A percentile compares a stretch with the other conserved stretches of the same genome.
Evolutionary conservation across 129 eudicot genomes (phyloP).

Genomic region (Kitagawia praeruptora): DNA sequence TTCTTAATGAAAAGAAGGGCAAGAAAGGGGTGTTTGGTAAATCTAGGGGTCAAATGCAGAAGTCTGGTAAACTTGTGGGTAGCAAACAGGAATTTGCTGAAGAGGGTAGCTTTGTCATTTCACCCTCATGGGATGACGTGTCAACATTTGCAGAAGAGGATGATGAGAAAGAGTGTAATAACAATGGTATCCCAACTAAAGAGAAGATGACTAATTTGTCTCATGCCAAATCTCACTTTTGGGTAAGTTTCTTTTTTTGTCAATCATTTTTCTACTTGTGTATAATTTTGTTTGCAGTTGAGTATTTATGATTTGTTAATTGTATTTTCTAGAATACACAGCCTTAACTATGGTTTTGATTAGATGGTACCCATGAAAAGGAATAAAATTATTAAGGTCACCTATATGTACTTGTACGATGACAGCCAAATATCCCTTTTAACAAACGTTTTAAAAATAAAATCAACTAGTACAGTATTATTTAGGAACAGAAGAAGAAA

Average conservation of each 20-base stretch:
- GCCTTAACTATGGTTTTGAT: neutral
- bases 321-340: neutral
- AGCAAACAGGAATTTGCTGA: constrained; percentile 12
- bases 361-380: neutral
- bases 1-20: constrained; percentile 20
- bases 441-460: too few species aligned
- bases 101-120: constrained; percentile 43
- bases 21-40: constrained; percentile 28
- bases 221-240: constrained; percentile 45
- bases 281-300: neutral
- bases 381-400: neutral
- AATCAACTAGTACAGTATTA: too few species aligned
- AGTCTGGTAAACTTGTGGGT: neutral
- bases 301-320: neutral
- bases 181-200: neutral
- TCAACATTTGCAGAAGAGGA: neutral
- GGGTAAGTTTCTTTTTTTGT: constrained; percentile 36
- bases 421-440: too few species aligned
- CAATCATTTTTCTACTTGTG: neutral
- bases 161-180: neutral
- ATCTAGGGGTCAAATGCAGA: constrained; percentile 26
- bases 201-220: constrained; percentile 31
- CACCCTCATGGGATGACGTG: constrained; percentile 15
- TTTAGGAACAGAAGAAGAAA: too few species aligned
- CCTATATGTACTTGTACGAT: too few species aligned